Percentiles rank a stretch among this genome's conserved stretches.
Evolutionary conservation across 2,329 filamentous ascomycete genomes (phyloP).

Genomic region (Aspergillus sp.): DNA sequence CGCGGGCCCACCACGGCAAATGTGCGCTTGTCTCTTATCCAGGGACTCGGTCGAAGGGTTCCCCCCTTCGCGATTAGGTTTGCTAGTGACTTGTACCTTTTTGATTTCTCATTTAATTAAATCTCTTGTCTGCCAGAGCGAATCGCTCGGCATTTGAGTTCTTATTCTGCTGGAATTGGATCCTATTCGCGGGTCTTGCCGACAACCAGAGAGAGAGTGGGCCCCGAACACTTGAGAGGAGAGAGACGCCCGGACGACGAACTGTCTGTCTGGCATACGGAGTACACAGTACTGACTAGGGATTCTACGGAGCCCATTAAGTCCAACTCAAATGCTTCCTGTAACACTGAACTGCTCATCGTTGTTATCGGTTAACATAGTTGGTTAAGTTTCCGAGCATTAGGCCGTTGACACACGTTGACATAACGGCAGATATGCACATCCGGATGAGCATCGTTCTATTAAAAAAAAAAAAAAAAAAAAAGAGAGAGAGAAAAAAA

Average conservation of each 20-base stretch:
- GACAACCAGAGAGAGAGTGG: neutral
- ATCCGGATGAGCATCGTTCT: neutral
- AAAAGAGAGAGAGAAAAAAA: neutral
- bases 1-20: neutral
- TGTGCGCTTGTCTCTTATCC: neutral
- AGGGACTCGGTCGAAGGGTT: neutral
- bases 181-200: constrained; percentile 1
- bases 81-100: neutral
- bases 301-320: neutral
- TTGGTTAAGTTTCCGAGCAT: neutral
- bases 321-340: neutral
- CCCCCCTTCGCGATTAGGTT: neutral
- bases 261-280: neutral
- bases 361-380: neutral
- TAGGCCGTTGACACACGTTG: neutral
- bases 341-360: neutral
- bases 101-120: neutral
- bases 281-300: neutral
- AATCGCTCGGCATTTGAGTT: constrained; percentile 3
- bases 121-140: neutral
- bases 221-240: neutral
- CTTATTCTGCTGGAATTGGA: neutral
- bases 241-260: too few species aligned
- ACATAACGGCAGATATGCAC: neutral
- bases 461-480: neutral